A percentile compares a stretch with the other conserved stretches of the same genome.
Conservation (phyloP, 352 stramenopile species). For the Phytophthora gonapodyides region DNA sequence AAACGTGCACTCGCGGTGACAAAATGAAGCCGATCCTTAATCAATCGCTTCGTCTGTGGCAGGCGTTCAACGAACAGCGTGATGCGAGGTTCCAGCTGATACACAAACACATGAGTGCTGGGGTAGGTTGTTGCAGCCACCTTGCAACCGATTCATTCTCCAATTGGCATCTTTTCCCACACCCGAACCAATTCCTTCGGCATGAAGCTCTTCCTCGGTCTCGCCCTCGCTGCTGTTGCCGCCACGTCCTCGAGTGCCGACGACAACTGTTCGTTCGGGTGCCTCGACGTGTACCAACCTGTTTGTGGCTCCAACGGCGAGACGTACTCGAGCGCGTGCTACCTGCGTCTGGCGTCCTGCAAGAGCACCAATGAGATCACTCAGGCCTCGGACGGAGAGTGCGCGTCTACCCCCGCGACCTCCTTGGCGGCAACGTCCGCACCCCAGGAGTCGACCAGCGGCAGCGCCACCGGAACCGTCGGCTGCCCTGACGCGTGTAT, state of each 20-base stretch:
- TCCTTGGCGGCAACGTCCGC: conserved; percentile 7
- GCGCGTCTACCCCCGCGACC: conserved; percentile 10
- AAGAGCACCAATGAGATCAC: conserved; percentile 32
- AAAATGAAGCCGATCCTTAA: no score
- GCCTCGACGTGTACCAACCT: conserved; percentile 28
- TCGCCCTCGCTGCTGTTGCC: conserved; percentile 8
- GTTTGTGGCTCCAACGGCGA: conserved; percentile 52
- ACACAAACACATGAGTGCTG: no score
- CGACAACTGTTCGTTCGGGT: conserved; percentile 23
- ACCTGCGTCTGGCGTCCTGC: conserved; percentile 35
- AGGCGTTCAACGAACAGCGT: no score
- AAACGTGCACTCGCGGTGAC: no score
- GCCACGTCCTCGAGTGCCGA: not conserved
- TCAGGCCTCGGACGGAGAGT: conserved; percentile 30
- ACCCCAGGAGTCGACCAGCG: not conserved
- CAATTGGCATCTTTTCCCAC: conserved; percentile 4
- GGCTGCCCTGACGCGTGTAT: conserved; percentile 12
- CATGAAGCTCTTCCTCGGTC: conserved; percentile 26
- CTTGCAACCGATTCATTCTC: conserved; percentile 17
- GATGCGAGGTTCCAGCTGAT: no score
- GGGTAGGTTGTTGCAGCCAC: no score
- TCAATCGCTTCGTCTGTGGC: no score
- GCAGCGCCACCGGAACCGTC: not conserved
- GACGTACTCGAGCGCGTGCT: conserved; percentile 51
- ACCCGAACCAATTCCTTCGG: not conserved